phyloP scores from a whole-genome alignment of 768 basidiomycete genomes.

The Guyanaporus albipodus region DNA sequence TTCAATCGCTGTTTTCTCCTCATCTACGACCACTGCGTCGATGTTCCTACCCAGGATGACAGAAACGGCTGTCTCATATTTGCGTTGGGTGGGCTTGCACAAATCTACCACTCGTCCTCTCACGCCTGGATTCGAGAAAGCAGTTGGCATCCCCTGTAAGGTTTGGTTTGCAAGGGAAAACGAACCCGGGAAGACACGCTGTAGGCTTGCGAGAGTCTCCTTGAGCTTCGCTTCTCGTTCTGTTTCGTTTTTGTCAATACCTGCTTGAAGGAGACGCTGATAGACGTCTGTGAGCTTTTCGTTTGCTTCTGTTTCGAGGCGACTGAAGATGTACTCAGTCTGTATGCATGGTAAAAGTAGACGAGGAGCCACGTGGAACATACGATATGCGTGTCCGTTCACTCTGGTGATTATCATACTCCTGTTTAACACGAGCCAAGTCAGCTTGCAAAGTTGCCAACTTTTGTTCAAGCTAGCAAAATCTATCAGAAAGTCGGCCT shows the following conservation, averaged over 20 bases:
- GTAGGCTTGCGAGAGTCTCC: conserved; percentile 79
- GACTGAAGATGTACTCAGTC: conserved; percentile 41
- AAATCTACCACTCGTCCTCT: conserved; percentile 90
- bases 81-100: conserved; percentile 89
- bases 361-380: not conserved
- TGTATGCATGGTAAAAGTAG: not conserved
- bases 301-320: conserved; percentile 86
- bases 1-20: conserved; percentile 95
- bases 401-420: conserved; percentile 80
- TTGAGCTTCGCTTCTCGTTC: conserved; percentile 82
- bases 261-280: conserved; percentile 83
- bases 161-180: not conserved
- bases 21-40: conserved; percentile 94
- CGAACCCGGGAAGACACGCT: conserved; percentile 84
- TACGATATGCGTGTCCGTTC: conserved; percentile 80
- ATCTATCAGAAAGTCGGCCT: not conserved
- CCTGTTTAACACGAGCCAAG: conserved; percentile 62
- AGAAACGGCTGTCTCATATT: conserved; percentile 89
- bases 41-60: conserved; percentile 92
- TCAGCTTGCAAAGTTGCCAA: conserved; percentile 54
- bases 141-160: not conserved
- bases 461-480: conserved; percentile 52
- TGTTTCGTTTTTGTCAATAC: conserved; percentile 81
- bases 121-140: conserved; percentile 52
- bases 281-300: conserved; percentile 85